phyloP scores from a whole-genome alignment of 139 green algal species.

The Eudorina sp. region DNA sequence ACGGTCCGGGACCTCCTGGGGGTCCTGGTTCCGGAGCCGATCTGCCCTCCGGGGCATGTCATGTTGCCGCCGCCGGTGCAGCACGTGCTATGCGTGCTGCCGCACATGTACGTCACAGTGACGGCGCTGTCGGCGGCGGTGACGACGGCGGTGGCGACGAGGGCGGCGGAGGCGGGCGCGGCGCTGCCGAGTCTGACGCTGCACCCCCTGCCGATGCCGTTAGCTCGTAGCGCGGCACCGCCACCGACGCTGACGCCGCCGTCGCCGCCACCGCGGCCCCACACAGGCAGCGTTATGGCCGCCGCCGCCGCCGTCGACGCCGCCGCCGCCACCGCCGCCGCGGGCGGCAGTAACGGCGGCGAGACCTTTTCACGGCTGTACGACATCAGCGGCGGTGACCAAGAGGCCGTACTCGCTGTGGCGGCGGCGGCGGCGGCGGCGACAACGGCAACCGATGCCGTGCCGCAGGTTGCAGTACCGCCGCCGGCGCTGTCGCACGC shows the following conservation, averaged over 20 bases:
- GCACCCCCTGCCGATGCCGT: constrained; percentile 35
- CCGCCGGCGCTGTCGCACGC: background rate
- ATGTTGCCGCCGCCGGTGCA: constrained; percentile 65
- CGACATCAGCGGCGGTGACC: background rate
- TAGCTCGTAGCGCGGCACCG: background rate
- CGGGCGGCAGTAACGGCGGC: too few relatives aligned
- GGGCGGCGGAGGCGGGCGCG: background rate
- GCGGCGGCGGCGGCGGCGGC: background rate
- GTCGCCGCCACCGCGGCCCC: too few relatives aligned
- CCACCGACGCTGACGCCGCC: background rate
- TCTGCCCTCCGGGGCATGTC: constrained; percentile 61
- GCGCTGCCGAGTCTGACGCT: constrained; percentile 18
- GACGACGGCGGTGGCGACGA: background rate
- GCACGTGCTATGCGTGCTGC: constrained; percentile 49
- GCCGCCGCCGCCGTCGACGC: too few relatives aligned
- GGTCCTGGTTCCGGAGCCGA: constrained; percentile 53
- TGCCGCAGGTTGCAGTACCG: background rate
- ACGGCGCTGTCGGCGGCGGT: constrained; percentile 24
- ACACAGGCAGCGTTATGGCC: too few relatives aligned
- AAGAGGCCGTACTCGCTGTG: background rate
- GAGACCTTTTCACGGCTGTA: too few relatives aligned
- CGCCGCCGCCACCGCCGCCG: too few relatives aligned
- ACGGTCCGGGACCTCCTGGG: constrained; percentile 21
- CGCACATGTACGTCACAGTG: constrained; percentile 50
- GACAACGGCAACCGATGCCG: background rate